Evolutionary conservation across 2,329 filamentous ascomycete species (phyloP), one percentile per base, ranked within the genome.

Genomic region (Talaromyces funiculosus): DNA sequence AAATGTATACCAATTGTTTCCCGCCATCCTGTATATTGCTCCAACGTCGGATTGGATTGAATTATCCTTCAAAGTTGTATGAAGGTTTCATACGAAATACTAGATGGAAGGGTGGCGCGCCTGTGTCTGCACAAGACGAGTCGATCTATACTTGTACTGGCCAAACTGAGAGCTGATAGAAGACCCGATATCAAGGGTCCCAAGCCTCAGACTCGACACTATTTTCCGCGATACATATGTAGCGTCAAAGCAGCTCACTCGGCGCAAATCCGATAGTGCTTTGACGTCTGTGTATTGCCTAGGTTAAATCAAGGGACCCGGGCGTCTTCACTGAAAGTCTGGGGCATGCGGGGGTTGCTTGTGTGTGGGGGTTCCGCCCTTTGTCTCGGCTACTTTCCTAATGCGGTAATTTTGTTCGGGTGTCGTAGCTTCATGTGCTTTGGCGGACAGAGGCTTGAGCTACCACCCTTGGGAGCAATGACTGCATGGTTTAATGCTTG

Each of bases 1-100:
- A 31, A 83, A 70, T 2, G 80, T 78, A 67, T 83, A 82, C 74
- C 72, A 75, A 43, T 40, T 54, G 31, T 59, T 33, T 5, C 38
- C 51, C 33, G 26, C 57, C 60, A 62, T 62, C 3, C 20, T 49
- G 54, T 51, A 10, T 51, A 9, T 35, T 51, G 29, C 18, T 51
- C 45, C 45, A 20, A 33, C 14, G 1, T 29, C 43, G 22, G n/a
- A n/a, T n/a, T n/a, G 24, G 22, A n/a, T 24, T n/a, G 3, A 29
- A 7, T 47, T 26, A n/a, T 29, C 14, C 20, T 20, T 10, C 26
- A 33, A 51, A 7, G 2, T 12, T 33, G 0, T 20, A 18, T 31
- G 8, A 51, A n/a, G 20, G 43, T 9, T n/a, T n/a, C 26, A n/a
- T 3, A 20, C 7, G 9, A 33, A 9, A 33, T 1, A 16, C 12